Evolutionary conservation across 1,139 yeast species (phyloP), one percentile per base, ranked within the genome.

Genomic region (Dujonia santamariae): DNA sequence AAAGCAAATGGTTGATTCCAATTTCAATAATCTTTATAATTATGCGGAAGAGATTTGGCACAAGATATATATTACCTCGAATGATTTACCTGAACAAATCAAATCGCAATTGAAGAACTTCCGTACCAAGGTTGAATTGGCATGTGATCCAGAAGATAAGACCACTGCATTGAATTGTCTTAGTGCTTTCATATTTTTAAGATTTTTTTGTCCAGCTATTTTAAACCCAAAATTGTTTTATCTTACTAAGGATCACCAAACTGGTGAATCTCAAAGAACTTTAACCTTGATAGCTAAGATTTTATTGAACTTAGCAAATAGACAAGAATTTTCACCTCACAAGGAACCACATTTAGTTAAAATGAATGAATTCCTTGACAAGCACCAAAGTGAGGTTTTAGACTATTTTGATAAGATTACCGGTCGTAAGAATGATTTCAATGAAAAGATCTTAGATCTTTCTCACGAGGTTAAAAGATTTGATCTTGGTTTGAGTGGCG

Each of bases 141-240:
- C 78, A 2, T 76, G 80, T 48, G 79, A 77, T 42, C 81, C 83
- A 0, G 72, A 64, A 17, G 82, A 78, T 47, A 60, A 61, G 16
- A 65, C 65, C 5, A 68, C 78, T 1, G 70, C 85, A 1, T 56
- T 82, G 37, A 80, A 88, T 49, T 84, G 95, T 37, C 63, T 90
- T 23, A 77, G 94, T 19, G 90, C 96, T 1, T 85, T 92, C 49
- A 63, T 92, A 16, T 92, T 92, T 54, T 61, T 92, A 42, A 65
- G 97, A 41, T 88, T 86, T 53, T 79, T 87, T 46, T 90, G 96
- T 50, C 97, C 97, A 0, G 96, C 96, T 0, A 75, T 92, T 28
- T 63, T 92, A 48, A 88, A 87, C 49, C 97, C 97, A 0, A 87
- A 87, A 49, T 59, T 87, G 31, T 88, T 87, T 53, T 80, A 81